phyloP scores from a whole-genome alignment of 345 rosid species.

The Mercurialis annua region DNA sequence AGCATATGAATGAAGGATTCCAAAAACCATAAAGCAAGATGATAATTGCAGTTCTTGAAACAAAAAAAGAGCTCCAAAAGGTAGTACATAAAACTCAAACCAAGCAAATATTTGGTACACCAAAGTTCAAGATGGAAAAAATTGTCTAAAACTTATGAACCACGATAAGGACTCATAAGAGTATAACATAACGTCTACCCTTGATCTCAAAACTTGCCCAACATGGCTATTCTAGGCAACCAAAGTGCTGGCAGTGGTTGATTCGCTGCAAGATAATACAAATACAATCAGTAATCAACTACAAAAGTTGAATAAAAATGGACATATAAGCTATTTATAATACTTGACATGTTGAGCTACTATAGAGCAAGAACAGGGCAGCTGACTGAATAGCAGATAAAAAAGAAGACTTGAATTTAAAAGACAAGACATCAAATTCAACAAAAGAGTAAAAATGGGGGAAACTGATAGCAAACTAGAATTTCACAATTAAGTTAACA shows the following conservation, averaged over 20 bases:
- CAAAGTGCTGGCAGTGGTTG: slow-evolving; percentile 65
- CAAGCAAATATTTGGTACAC: slow-evolving; percentile 1
- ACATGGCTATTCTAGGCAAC: slow-evolving; percentile 42
- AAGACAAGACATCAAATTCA: too few species aligned
- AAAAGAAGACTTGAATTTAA: too few species aligned
- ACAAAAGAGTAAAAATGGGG: too few species aligned
- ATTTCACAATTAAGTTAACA: too few species aligned
- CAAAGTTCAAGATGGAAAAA: slow-evolving; percentile 3
- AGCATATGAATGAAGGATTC: too few species aligned
- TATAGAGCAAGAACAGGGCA: not conserved
- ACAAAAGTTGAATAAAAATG: not conserved
- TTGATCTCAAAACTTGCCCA: slow-evolving; percentile 7
- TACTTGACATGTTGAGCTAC: not conserved
- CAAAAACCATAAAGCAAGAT: not conserved
- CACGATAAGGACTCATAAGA: not conserved
- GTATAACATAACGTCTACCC: slow-evolving; percentile 10
- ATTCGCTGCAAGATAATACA: slow-evolving; percentile 44
- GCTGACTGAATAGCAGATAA: not conserved
- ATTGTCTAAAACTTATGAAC: slow-evolving; percentile 8
- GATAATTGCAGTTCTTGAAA: not conserved
- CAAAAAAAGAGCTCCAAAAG: not conserved
- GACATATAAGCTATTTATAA: not conserved
- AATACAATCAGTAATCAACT: not conserved
- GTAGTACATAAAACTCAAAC: not conserved
- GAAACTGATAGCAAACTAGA: too few species aligned